Percentiles rank a stretch among this genome's conserved stretches.
Evolutionary conservation across 805 yeast species (phyloP).

Genomic region (Blastobotrys chiropterorum): DNA sequence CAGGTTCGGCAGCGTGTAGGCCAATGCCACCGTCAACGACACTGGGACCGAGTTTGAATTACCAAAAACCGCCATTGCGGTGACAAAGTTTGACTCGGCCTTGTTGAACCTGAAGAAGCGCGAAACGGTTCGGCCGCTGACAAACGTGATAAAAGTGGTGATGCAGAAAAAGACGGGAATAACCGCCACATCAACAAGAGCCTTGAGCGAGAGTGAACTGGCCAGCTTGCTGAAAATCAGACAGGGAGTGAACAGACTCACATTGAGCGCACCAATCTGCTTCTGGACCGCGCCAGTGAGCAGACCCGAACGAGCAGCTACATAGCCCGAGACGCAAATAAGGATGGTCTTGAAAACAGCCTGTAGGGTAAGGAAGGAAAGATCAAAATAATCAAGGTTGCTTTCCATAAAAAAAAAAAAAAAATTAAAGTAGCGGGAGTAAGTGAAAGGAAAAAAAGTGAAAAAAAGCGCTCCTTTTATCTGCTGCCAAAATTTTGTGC

Average conservation of each 20-base stretch:
- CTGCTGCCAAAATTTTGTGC: slow-evolving; percentile 1
- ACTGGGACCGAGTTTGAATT: slow-evolving; percentile 94
- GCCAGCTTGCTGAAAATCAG: slow-evolving; percentile 81
- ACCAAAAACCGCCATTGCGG: slow-evolving; percentile 97
- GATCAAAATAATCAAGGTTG: slow-evolving; percentile 26
- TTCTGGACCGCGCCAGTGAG: slow-evolving; percentile 72
- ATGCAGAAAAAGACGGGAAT: slow-evolving; percentile 82
- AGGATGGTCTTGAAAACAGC: slow-evolving; percentile 88
- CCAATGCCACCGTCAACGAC: slow-evolving; percentile 68
- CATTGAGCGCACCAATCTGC: slow-evolving; percentile 69
- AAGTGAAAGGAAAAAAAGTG: neutral
- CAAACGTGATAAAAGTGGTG: slow-evolving; percentile 69
- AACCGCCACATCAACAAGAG: slow-evolving; percentile 70
- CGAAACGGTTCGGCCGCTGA: slow-evolving; percentile 54
- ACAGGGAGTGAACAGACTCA: slow-evolving; percentile 91
- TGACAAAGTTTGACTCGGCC: slow-evolving; percentile 82
- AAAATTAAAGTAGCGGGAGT: neutral
- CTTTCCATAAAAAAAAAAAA: neutral
- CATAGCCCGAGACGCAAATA: slow-evolving; percentile 78
- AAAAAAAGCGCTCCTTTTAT: neutral
- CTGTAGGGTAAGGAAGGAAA: slow-evolving; percentile 70
- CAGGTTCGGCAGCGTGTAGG: slow-evolving; percentile 52
- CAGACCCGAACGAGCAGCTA: slow-evolving; percentile 70
- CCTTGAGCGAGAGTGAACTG: slow-evolving; percentile 60
- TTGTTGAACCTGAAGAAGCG: slow-evolving; percentile 51